Base-by-base conservation (phyloP, 495 filamentous ascomycete genomes). In the Trichocladium antarcticum region DNA sequence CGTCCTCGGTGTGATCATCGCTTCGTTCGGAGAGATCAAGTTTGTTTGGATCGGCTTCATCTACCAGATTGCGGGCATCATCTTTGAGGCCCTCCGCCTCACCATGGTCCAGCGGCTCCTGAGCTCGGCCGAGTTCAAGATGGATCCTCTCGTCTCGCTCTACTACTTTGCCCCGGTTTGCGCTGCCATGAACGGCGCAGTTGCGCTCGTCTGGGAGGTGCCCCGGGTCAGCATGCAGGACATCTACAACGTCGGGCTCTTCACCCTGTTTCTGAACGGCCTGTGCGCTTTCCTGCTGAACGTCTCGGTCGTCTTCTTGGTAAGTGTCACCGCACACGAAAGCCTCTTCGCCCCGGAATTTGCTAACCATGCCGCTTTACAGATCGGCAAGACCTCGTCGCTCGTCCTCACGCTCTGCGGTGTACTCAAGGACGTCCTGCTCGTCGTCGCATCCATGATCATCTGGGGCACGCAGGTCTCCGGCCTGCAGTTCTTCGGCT, bases 381-480 rank as follows among this genome's bases (percentile, higher is more conserved):
- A 95, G 89, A 98, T 98, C 67, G 92, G 92, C 70, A 90, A 87
- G 73, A 98, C 92, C 19, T 96, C 90, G 0, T 90, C 88, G 42
- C 79, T 98, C 37, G 88, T 96, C 62, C 86, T 96, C 66, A 97
- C 92, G 34, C 84, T 98, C 42, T 97, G 87, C 69, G 92, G 92
- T 72, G 89, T 98, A 50, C 81, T 97, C 62, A 98, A 98, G 77
- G 92, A 98, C 74, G 90, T 98, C 56, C 80, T 98, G 51, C 84
- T 98, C 24, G 89, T 98, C 41, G 70, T 74, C 45, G 85, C 86
- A 44, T 95, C 87, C 47, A 92, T 96, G 77, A 60, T 85, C 52
- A 83, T 98, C 66, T 95, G 87, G 83, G 73, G 81, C 49, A 92
- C 87, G 52, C 80, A 81, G 19, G 83, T 98, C 59, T 78, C 85